Evolutionary conservation across 331 rosid genomes (phyloP), one percentile per base, ranked within the genome.

Genomic region (Malus hybrid): DNA sequence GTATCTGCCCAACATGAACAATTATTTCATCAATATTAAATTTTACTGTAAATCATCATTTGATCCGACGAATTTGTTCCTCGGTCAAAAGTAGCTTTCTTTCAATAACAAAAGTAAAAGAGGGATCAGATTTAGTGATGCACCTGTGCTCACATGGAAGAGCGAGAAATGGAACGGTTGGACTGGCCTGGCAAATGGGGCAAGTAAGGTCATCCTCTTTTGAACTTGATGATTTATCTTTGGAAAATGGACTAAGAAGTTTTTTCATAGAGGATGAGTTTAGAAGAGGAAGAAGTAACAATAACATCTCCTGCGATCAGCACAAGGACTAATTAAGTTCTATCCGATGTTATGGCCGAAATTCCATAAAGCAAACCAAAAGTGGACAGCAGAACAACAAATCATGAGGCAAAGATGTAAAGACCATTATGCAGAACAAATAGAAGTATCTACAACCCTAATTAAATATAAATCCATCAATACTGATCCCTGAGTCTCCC

Each of bases 111-210:
- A 60, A 59, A 22, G 13, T 42, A 10, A 42, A 42, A 42, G 46
- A 42, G 13, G 13, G 59, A 24, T 24, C n/a, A n/a, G 16, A 65
- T 65, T 67, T 59, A 69, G 74, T 62, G 48, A 73, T 46, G 73
- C 71, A 95, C 98, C 98, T 95, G 91, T 95, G 99, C 76, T 95
- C 90, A 72, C 99, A 95, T 24, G 99, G 99, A 52, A 95, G 80
- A 71, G 99, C 99, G 64, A 92, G 84, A 85, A 84, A 95, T 22
- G 98, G 91, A 80, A 93, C 82, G 68, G 89, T 90, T 68, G 99
- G 99, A 83, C 79, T 87, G 52, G 93, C 86, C 79, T 79, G 93
- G 80, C 99, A 95, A 74, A 95, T 85, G 54, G 98, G 97, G 80
- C 98, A 95, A 66, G 78, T 28, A 54, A 83, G 74, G 77, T 78